Evolutionary conservation across 208 protist species (phyloP).

Genomic region (Wallacemonas rigidus): DNA sequence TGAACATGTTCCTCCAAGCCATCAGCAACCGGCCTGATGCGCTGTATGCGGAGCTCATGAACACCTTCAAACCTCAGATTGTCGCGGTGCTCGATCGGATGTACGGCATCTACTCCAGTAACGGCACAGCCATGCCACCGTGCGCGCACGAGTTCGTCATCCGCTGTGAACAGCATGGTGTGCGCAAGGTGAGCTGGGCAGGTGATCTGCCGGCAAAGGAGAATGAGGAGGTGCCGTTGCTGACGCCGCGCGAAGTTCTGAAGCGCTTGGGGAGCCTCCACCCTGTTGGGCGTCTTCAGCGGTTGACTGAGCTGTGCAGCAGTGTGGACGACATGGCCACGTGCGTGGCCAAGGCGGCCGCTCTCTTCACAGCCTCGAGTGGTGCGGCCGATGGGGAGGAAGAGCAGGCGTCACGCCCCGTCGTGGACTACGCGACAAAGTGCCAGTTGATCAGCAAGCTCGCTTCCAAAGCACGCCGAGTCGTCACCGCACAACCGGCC

Average conservation of each 20-base stretch:
- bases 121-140: slow-evolving; percentile 36
- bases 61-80: slow-evolving; percentile 55
- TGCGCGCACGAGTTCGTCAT: slow-evolving; percentile 82
- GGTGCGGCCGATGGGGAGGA: slow-evolving; percentile 10
- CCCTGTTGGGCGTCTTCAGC: slow-evolving; percentile 60
- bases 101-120: slow-evolving; percentile 55
- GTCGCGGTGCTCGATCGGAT: slow-evolving; percentile 60
- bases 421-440: slow-evolving; percentile 46
- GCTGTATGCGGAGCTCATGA: slow-evolving; percentile 56
- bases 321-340: slow-evolving; percentile 40
- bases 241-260: slow-evolving; percentile 67
- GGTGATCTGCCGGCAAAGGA: slow-evolving; percentile 27
- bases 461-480: slow-evolving; percentile 75
- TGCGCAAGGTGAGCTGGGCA: slow-evolving; percentile 56
- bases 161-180: slow-evolving; percentile 76
- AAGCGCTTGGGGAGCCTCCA: slow-evolving; percentile 59
- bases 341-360: slow-evolving; percentile 45
- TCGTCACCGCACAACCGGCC: slow-evolving; percentile 26
- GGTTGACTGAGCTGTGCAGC: slow-evolving; percentile 65
- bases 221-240: slow-evolving; percentile 33
- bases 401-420: not conserved
- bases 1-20: slow-evolving; percentile 77
- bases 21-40: slow-evolving; percentile 49
- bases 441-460: slow-evolving; percentile 83
- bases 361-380: slow-evolving; percentile 13